Base-by-base conservation (phyloP, 805 yeast genomes). In the Lipomyces spencermartinsiae region DNA sequence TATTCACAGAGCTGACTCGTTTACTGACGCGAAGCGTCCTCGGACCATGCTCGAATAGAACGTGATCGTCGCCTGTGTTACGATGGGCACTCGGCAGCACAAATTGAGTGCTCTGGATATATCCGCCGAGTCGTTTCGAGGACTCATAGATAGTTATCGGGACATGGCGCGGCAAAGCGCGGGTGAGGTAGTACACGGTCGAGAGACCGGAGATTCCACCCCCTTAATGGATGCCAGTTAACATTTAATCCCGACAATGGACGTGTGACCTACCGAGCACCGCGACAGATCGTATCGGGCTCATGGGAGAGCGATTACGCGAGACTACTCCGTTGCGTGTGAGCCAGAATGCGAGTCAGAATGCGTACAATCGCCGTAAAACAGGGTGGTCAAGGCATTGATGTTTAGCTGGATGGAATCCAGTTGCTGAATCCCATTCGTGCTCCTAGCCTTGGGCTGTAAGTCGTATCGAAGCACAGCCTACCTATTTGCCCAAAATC, bases 171-270 rank as follows among this genome's bases (percentile, higher is more conserved):
- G 73, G 73, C 29, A 70, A 43, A 12, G 33, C 19, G 74, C 77
- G 77, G 1, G 82, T 78, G 9, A 79, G 65, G 74, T 89, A 90
- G 74, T 89, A 90, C 0, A 90, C 86, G 75, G 85, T 90, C 1
- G 92, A 81, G 2, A 95, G 81, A 0, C 98, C 98, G 0, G 97
- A 90, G 1, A 94, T 85, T 0, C 99, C 99, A 0, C 91, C 89
- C 0, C 99, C 99, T 71, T 2, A 57, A 12, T 16, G 31, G 63
- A 59, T 12, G 25, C 5, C 9, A 49, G 7, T 60, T 19, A 57
- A 58, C 57, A 16, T 49, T 10, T 9, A 16, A 12, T n/a, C 57
- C 12, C n/a, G 10, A 12, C 19, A 9, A 0, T 33, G 56, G 16
- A 4, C 25, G 49, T 6, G 25, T 16, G 22, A 37, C 64, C 16